Conservation (phyloP, 352 stramenopile species). For the Thraustotheca clavata region DNA sequence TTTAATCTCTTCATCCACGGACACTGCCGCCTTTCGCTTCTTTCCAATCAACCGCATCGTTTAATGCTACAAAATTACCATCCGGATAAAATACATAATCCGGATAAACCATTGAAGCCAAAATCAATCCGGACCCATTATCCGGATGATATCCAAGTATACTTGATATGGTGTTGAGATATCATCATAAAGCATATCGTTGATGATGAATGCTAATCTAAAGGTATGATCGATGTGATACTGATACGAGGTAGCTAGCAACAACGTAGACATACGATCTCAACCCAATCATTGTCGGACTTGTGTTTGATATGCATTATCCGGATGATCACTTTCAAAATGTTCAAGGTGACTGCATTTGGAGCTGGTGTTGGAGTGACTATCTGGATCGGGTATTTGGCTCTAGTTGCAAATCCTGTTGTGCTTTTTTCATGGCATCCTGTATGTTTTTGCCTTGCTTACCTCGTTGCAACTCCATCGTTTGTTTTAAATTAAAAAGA, state of each 20-base stretch:
- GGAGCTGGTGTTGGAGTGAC: background rate
- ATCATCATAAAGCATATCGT: too few relatives aligned
- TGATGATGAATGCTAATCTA: too few relatives aligned
- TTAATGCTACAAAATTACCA: too few relatives aligned
- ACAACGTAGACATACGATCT: too few relatives aligned
- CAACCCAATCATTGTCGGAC: too few relatives aligned
- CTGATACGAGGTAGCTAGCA: too few relatives aligned
- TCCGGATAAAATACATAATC: too few relatives aligned
- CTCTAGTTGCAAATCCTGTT: slow-evolving; percentile 3
- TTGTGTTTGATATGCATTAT: slow-evolving; percentile 1
- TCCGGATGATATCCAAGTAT: too few relatives aligned
- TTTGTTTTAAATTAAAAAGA: background rate
- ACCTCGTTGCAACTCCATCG: slow-evolving; percentile 17
- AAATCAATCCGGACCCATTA: too few relatives aligned
- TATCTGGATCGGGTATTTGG: slow-evolving; percentile 13
- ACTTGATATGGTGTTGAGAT: too few relatives aligned
- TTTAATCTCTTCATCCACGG: slow-evolving; percentile 26
- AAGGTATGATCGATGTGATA: too few relatives aligned
- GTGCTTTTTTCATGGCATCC: slow-evolving; percentile 21
- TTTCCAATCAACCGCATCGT: slow-evolving; percentile 19
- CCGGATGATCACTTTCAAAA: background rate
- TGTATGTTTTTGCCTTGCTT: slow-evolving; percentile 9
- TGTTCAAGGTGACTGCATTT: background rate
- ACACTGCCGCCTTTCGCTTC: slow-evolving; percentile 12
- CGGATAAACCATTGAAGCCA: too few relatives aligned